Evolutionary conservation across 2,329 filamentous ascomycete genomes (phyloP), one percentile per base, ranked within the genome.

Genomic region (Claviceps pusilla): DNA sequence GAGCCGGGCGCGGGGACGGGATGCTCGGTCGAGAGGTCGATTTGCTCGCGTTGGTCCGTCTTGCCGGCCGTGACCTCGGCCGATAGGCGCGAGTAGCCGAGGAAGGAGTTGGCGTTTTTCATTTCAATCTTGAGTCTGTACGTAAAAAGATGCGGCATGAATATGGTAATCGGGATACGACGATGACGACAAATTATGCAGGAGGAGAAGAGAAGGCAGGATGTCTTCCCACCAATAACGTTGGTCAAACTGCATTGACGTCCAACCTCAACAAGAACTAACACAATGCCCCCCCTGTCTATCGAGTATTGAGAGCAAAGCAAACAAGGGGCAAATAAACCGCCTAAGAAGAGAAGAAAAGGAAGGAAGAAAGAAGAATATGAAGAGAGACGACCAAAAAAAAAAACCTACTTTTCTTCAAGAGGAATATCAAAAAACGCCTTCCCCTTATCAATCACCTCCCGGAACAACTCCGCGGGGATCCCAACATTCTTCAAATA

Each of bases 401-500:
- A 29, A 53, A 7, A n/a, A 29, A 29, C 45, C 2, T 70, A 82
- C 79, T 95, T 94, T 68, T 93, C 87, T 60, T 84, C 81, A 57
- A 73, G 65, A 1, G 87, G 84, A 54, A 94, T 75, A 56, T 87
- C 80, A 62, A 95, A 95, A 68, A 95, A 93, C 0, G 71, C 73
- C 53, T 79, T 80, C 48, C 86, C 87, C 62, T 89, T 76, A 2
- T 70, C 63, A 53, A 88, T 81, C 31, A 91, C 86, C 57, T 76
- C 69, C 29, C 78, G 64, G 60, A 86, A 81, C 52, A 91, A 70
- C 43, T 77, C 72, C 16, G 83, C 76, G 5, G 84, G 74, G 51
- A 91, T 82, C 28, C 84, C 86, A 2, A 87, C 83, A 63, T 94
- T 89, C 64, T 83, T 84, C 57, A 95, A 78, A 64, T 95, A 95